Conservation (phyloP, 2,329 filamentous ascomycete species). For the Calonectria montana region DNA sequence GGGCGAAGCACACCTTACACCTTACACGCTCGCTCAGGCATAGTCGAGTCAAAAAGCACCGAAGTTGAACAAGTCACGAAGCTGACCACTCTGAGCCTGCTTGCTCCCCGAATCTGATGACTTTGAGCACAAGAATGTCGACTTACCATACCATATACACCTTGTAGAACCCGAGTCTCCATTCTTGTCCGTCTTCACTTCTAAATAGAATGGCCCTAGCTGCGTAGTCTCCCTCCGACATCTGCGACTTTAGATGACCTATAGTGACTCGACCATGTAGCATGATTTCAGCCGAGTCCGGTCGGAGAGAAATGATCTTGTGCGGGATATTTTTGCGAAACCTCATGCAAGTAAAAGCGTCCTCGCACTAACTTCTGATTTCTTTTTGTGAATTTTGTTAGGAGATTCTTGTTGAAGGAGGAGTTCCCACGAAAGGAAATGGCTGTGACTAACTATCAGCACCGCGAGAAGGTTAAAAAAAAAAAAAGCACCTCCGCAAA, state of each 20-base stretch:
- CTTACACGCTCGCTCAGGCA: too few species aligned
- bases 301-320: neutral
- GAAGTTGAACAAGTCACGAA: too few species aligned
- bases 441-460: neutral
- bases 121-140: too few species aligned
- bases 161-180: neutral
- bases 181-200: neutral
- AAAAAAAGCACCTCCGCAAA: neutral
- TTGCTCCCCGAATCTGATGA: too few species aligned
- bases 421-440: neutral
- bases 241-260: neutral
- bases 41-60: too few species aligned
- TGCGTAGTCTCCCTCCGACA: neutral
- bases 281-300: neutral
- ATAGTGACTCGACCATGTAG: neutral
- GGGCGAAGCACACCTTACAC: too few species aligned
- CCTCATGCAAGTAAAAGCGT: neutral
- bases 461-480: neutral
- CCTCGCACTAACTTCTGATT: neutral
- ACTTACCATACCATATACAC: neutral
- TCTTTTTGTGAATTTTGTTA: neutral
- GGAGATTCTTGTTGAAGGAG: neutral
- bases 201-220: neutral
- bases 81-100: too few species aligned
- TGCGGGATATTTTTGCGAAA: neutral